phyloP scores from a whole-genome alignment of 2,329 filamentous ascomycete genomes.

The Pseudogymnoascus sp. region DNA sequence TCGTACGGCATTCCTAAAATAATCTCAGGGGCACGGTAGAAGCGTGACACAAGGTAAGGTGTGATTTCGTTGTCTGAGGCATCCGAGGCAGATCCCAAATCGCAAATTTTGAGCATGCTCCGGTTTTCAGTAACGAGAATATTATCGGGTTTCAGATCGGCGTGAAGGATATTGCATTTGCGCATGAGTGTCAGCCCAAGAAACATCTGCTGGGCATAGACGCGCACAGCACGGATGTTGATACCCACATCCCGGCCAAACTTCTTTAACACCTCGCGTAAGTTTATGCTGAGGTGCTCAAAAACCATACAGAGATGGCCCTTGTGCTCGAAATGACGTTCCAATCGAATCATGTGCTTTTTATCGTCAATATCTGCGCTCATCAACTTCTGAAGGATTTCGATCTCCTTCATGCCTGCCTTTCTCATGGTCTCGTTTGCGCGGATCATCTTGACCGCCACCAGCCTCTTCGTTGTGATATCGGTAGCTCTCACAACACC shows the following conservation, averaged over 20 bases:
- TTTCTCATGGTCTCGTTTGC: constrained; percentile 93
- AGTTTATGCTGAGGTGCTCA: constrained; percentile 87
- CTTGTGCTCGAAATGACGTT: constrained; percentile 87
- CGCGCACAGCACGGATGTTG: constrained; percentile 77
- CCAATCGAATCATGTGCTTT: constrained; percentile 84
- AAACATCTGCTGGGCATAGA: constrained; percentile 93
- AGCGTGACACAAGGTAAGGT: constrained; percentile 91
- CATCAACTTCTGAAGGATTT: constrained; percentile 82
- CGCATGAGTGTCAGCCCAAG: constrained; percentile 79
- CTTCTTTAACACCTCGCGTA: constrained; percentile 90
- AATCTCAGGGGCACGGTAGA: constrained; percentile 95
- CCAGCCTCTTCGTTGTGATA: constrained; percentile 64
- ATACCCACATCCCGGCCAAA: constrained; percentile 93
- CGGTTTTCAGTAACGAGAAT: constrained; percentile 83
- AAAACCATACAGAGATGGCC: constrained; percentile 95
- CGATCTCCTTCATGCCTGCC: constrained; percentile 89
- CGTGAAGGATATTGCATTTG: constrained; percentile 89
- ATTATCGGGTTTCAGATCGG: constrained; percentile 96
- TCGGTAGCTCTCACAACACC: constrained; percentile 88
- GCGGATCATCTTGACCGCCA: constrained; percentile 96
- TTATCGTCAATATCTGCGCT: constrained; percentile 80
- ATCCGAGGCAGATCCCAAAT: constrained; percentile 92
- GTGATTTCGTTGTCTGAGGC: constrained; percentile 86
- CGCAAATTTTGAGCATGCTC: constrained; percentile 86
- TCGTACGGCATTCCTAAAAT: constrained; percentile 96